Evolutionary conservation across 169 alveolate genomes (phyloP), one percentile per base, ranked within the genome.

Genomic region (Babesia sp.): DNA sequence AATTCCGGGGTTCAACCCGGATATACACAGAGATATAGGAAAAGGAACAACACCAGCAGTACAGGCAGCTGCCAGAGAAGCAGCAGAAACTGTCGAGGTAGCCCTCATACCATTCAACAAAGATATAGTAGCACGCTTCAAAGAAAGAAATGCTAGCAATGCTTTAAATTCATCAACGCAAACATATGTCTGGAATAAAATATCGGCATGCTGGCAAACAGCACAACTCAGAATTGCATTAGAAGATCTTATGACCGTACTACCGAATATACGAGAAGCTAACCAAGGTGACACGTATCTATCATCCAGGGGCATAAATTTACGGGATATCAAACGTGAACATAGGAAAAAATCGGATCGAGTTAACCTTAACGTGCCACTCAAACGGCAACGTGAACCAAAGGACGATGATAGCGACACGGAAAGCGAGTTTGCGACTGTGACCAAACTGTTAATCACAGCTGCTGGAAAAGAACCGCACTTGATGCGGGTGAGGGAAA

Each of bases 401-500:
- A 24, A 36, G 26, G 82, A 46, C 3, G 87, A 78, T 36, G 74
- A 64, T 8, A 29, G 33, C 33, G 56, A 34, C 20, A 46, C n/a
- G 24, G 61, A 50, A 7, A 11, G 28, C 16, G 67, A 53, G n/a
- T 53, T 48, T 45, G 71, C 55, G 28, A 59, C 78, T 20, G 78
- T 63, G 16, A 72, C 70, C 2, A 71, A 55, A 26, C 37, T 81
- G 34, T 29, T 81, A 29, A 59, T 73, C 6, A 81, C 85, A 9
- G 89, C 75, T 4, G 89, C 89, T 3, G 89, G 80, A 20, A 57
- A 54, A 26, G 75, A 61, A 12, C 63, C 60, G 31, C 89, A 81
- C 28, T 24, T 72, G 41, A 51, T 44, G 59, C 71, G 85, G 31
- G 37, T 81, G 33, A 44, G 46, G 34, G 63, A 71, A n/a, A 81